Evolutionary conservation across 805 yeast genomes (phyloP).

Genomic region (Candida ulmi): DNA sequence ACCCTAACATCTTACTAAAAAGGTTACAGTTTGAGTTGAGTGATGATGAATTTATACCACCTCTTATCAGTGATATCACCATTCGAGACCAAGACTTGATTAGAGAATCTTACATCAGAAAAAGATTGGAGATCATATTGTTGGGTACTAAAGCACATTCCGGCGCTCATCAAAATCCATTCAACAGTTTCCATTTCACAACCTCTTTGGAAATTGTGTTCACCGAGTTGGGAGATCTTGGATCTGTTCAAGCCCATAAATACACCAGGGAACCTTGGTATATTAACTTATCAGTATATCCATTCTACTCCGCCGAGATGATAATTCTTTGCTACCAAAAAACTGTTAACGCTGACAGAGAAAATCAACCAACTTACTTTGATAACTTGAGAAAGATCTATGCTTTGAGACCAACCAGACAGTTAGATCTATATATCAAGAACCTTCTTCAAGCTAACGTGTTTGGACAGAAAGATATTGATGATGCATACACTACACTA

Average conservation of each 20-base stretch:
- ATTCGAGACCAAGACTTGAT: conserved; percentile 26
- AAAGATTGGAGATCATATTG: conserved; percentile 47
- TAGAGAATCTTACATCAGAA: conserved; percentile 49
- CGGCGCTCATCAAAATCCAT: conserved; percentile 21
- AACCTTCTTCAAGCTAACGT: conserved; percentile 27
- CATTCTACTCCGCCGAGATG: conserved; percentile 43
- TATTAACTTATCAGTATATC: conserved; percentile 42
- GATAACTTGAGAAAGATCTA: conserved; percentile 53
- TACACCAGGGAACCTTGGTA: conserved; percentile 27
- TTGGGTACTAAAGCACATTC: conserved; percentile 32
- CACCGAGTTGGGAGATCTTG: conserved; percentile 26
- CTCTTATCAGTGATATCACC: conserved; percentile 32
- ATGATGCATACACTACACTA: conserved; percentile 31
- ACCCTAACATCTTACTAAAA: conserved; percentile 44
- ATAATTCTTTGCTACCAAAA: conserved; percentile 43
- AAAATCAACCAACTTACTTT: conserved; percentile 42
- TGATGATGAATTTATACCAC: conserved; percentile 39
- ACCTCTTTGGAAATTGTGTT: conserved; percentile 24
- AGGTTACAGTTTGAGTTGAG: conserved; percentile 40
- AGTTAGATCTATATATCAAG: conserved; percentile 33
- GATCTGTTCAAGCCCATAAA: conserved; percentile 20
- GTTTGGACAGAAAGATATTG: conserved; percentile 44
- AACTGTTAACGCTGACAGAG: conserved; percentile 37
- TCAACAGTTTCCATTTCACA: conserved; percentile 21
- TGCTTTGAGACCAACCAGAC: conserved; percentile 37